These are phyloP conservation scores for Xylaria sp. DNA, from an alignment of 2,329 filamentous ascomycete species.

Conservation along the genomic window DNA sequence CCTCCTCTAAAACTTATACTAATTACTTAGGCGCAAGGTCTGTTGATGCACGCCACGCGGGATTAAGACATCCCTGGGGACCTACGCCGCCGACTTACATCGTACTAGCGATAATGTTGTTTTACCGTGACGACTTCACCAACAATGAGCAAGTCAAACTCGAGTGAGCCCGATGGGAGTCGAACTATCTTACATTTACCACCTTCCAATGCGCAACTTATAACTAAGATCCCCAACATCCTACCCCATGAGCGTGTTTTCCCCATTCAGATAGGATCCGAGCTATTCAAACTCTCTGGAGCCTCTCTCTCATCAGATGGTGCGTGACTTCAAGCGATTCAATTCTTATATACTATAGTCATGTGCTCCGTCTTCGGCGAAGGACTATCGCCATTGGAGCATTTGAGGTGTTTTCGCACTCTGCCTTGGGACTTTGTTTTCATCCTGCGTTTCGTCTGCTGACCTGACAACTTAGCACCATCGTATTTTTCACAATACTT, in stretches of 20 bases:
- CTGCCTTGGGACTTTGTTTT: conserved; percentile 23
- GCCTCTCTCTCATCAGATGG: conserved; percentile 79
- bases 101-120: conserved; percentile 41
- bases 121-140: conserved; percentile 36
- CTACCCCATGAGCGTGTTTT: conserved; percentile 79
- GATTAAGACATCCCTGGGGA: neutral
- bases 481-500: conserved; percentile 98
- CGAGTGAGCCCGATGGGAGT: conserved; percentile 47
- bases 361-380: conserved; percentile 2
- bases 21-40: conserved; percentile 14
- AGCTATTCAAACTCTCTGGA: conserved; percentile 78
- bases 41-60: conserved; percentile 20
- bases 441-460: conserved; percentile 32
- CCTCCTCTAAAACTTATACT: conserved; percentile 8
- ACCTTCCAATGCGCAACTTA: conserved; percentile 50
- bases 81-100: conserved; percentile 20
- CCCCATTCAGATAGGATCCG: conserved; percentile 77
- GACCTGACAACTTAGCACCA: conserved; percentile 69
- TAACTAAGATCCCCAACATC: conserved; percentile 64
- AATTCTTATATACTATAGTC: conserved; percentile 19
- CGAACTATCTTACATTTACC: conserved; percentile 46
- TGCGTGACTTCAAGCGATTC: conserved; percentile 54
- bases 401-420: neutral
- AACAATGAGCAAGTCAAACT: conserved; percentile 49
- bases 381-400: neutral